Evolutionary conservation across 2,329 filamentous ascomycete genomes (phyloP), one percentile per base, ranked within the genome.

Genomic region (Massarina eburnea): DNA sequence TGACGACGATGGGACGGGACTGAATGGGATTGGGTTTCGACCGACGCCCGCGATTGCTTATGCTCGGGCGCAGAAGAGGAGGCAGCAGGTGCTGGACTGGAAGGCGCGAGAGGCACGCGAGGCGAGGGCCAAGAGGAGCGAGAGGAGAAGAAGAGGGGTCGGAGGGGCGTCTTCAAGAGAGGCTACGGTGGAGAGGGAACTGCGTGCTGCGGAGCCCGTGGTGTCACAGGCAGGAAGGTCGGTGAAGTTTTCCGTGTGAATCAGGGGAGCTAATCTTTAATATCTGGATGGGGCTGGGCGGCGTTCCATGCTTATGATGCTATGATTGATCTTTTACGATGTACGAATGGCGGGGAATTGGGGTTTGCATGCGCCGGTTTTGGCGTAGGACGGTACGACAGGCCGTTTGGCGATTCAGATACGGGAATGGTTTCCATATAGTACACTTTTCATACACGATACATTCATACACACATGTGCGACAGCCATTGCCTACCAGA

Each of bases 1-100:
- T 6, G 77, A 76, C 30, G 82, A 84, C 57, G 82, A 85, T 60
- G 81, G 82, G 3, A 80, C 80, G 43, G 82, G 82, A 4, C 77
- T 85, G 51, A 84, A 85, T 55, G 82, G 82, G 1, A 76, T 85
- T 45, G 82, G 82, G 0, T 85, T 84, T 64, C 76, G 76, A 47
- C 82, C 82, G 3, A 84, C 81, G 2, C 75, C 81, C 14, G 78
- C 80, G 32, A 76, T 82, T 22, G 81, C 80, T 1, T 79, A 79
- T 67, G 76, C 76, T 14, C 70, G 82, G 38, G 74, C 76, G 33
- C 78, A 81, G 61, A 77, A 73, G 57, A 73, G 82, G 45, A 76
- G 77, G 60, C 78, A 79, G 63, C 82, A 85, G 61, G 67, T 85
- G 32, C 70, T 73, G 22, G 80, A 83, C 41, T 85, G 81, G 80